Base-by-base conservation (phyloP, 2,329 filamentous ascomycete genomes). In the Fusarium algeriense region DNA sequence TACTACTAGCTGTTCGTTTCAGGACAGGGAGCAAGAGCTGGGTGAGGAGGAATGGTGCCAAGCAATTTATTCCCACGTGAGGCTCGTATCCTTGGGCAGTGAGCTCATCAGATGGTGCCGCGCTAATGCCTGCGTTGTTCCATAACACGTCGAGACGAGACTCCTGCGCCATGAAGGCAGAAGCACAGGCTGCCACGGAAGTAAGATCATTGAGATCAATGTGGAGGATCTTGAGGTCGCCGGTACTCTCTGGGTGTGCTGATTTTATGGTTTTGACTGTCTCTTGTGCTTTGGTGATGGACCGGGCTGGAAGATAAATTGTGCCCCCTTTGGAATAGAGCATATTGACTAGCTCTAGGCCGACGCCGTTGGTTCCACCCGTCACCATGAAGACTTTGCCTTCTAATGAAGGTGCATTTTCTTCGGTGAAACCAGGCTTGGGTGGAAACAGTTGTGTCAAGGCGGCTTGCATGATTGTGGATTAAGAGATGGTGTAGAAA, bases 301-400 rank as follows among this genome's bases (percentile, higher is more conserved):
- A 60, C 1, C 55, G 30, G n/a, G 43, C 45, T 1, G 60, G 55
- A 1, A 62, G 2, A 32, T 89, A 90, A 8, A 90, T 81, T 1
- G 81, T 89, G 23, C 81, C 87, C 28, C 87, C 85, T 6, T 82
- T 83, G 0, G 77, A 73, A 71, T 89, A 90, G 5, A 91, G 81
- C 3, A 90, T 83, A 34, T 83, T 83, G 52, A 79, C 79, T 7
- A 90, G 78, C 69, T 89, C 86, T 11, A 82, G 80, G 1, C 88
- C 88, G 6, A 89, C 80, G 10, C 81, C 81, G 6, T 76, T 61
- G 40, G 79, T 81, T 1, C 77, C 79, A 0, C 81, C 81, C 0
- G 88, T 90, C 7, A 90, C 82, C 48, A 90, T 84, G n/a, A 81
- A 82, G 1, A 83, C 79, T 10, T 71, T 71, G 0, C 74, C 79